Evolutionary conservation across 208 protist genomes (phyloP).

Genomic region (Angomonas ambiguus): DNA sequence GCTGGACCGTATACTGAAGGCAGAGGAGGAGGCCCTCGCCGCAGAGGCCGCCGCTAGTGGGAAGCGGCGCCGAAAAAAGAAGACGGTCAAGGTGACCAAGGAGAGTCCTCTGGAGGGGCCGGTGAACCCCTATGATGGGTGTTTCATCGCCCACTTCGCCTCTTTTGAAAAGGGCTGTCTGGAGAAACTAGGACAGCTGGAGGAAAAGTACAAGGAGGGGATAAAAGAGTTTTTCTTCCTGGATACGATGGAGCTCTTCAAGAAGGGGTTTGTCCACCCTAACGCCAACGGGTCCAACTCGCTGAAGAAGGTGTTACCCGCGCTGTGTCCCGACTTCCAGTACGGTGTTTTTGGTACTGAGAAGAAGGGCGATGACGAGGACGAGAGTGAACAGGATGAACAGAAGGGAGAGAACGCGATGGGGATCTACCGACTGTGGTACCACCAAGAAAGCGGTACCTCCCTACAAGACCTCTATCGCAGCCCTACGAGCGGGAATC

Average conservation of each 20-base stretch:
- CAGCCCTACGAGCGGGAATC: neutral
- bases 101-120: conserved; percentile 40
- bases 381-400: conserved; percentile 23
- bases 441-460: conserved; percentile 81
- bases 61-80: conserved; percentile 22
- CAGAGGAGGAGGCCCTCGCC: conserved; percentile 18
- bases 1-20: conserved; percentile 26
- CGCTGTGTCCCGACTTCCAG: conserved; percentile 80
- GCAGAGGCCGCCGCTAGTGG: conserved; percentile 11
- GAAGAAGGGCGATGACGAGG: neutral
- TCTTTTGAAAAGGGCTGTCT: conserved; percentile 87
- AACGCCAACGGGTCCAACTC: conserved; percentile 85
- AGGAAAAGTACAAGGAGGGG: conserved; percentile 68
- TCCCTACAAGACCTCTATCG: conserved; percentile 70
- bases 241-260: conserved; percentile 84
- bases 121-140: conserved; percentile 72
- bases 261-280: conserved; percentile 71
- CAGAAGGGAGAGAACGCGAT: conserved; percentile 90
- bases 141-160: conserved; percentile 84
- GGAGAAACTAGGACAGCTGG: conserved; percentile 75
- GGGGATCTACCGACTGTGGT: conserved; percentile 84
- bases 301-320: conserved; percentile 88
- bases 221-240: conserved; percentile 84
- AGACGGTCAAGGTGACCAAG: conserved; percentile 35
- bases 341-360: conserved; percentile 83